Conservation (phyloP, 1,139 yeast genomes). For the Yamadazyma friedrichii region DNA sequence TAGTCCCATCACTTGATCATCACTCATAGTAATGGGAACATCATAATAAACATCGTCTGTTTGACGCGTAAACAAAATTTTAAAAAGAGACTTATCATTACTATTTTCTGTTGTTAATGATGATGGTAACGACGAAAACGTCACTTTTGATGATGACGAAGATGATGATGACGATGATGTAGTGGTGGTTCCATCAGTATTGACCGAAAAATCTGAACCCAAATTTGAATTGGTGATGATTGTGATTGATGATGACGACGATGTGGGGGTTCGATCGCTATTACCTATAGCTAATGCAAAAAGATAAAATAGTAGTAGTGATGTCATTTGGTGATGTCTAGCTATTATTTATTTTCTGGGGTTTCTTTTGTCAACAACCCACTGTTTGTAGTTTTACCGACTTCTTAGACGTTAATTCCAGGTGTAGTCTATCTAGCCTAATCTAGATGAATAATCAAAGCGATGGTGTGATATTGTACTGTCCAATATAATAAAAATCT, state of each 20-base stretch:
- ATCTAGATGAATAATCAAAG: too few relatives aligned
- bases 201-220: constrained; percentile 14
- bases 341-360: too few relatives aligned
- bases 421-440: too few relatives aligned
- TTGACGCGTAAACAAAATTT: constrained; percentile 20
- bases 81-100: constrained; percentile 18
- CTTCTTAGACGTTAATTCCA: too few relatives aligned
- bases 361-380: too few relatives aligned
- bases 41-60: constrained; percentile 18
- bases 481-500: too few relatives aligned
- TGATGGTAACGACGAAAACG: constrained; percentile 6
- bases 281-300: not conserved
- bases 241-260: constrained; percentile 2
- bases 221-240: constrained; percentile 15
- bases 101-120: constrained; percentile 18
- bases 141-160: constrained; percentile 4
- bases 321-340: not conserved
- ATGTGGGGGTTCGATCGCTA: too few relatives aligned
- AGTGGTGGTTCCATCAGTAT: constrained; percentile 11
- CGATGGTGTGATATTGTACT: too few relatives aligned
- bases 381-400: too few relatives aligned
- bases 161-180: constrained; percentile 4
- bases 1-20: constrained; percentile 18
- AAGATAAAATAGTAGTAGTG: not conserved
- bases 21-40: constrained; percentile 11